Conservation (phyloP, 1,284 basidiomycete genomes). For the Cryptococcus sp. region DNA sequence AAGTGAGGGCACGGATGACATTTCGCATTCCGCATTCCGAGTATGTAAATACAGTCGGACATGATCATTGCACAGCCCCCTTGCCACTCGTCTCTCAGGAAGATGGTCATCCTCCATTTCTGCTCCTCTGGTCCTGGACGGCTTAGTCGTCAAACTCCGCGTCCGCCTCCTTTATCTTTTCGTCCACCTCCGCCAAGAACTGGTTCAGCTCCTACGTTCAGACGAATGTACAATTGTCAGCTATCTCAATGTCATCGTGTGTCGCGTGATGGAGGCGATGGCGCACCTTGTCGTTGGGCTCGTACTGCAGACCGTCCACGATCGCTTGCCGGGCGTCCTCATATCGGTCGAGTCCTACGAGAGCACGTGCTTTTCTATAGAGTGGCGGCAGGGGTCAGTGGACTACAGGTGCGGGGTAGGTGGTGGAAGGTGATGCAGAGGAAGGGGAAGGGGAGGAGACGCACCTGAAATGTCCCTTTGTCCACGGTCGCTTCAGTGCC, state of each 20-base stretch:
- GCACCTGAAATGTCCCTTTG: slow-evolving; percentile 92
- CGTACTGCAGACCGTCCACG: slow-evolving; percentile 79
- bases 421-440: not conserved
- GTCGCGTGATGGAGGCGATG: too few relatives aligned
- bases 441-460: slow-evolving; percentile 47
- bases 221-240: slow-evolving; percentile 1
- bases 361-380: slow-evolving; percentile 54
- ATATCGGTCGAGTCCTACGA: slow-evolving; percentile 67
- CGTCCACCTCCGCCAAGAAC: slow-evolving; percentile 42
- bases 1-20: not conserved
- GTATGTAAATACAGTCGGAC: not conserved
- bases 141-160: not conserved
- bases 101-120: too few relatives aligned
- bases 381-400: not conserved
- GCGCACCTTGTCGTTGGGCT: slow-evolving; percentile 73
- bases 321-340: slow-evolving; percentile 80
- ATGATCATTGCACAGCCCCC: too few relatives aligned
- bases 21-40: not conserved
- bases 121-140: too few relatives aligned
- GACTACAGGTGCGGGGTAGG: too few relatives aligned
- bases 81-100: too few relatives aligned
- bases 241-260: not conserved
- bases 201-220: slow-evolving; percentile 37
- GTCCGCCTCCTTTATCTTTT: slow-evolving; percentile 26
- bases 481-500: slow-evolving; percentile 78